These are phyloP conservation scores for Luffa aegyptiaca DNA, from an alignment of 306 rosid genomes.

Conservation along the genomic window DNA sequence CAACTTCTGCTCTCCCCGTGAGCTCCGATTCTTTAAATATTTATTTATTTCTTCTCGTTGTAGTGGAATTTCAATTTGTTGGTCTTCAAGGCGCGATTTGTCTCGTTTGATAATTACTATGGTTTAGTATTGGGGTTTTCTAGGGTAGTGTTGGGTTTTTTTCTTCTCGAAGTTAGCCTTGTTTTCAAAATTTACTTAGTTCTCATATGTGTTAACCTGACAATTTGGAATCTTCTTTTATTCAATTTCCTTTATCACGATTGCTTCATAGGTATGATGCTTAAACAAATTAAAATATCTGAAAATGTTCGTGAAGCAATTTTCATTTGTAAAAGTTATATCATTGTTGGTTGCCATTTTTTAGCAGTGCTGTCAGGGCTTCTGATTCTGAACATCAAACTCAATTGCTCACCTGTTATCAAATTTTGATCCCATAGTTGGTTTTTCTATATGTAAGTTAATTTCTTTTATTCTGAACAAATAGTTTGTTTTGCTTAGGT, in stretches of 20 bases:
- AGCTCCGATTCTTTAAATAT: background rate
- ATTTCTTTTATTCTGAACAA: background rate
- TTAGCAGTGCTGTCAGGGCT: background rate
- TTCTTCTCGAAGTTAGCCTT: background rate
- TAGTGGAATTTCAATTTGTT: background rate
- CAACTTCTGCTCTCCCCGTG: constrained; percentile 52
- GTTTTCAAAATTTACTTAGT: background rate
- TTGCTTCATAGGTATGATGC: background rate
- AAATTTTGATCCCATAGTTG: background rate
- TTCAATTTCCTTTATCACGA: background rate
- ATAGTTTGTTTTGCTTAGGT: constrained; percentile 25
- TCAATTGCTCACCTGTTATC: background rate
- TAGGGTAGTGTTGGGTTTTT: background rate
- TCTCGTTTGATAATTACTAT: background rate
- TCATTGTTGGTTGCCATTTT: background rate
- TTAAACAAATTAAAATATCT: background rate
- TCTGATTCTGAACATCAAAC: background rate
- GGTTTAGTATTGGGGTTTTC: background rate
- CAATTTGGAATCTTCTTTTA: background rate
- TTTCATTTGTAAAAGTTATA: background rate
- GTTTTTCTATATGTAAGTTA: background rate
- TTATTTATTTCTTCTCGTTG: background rate
- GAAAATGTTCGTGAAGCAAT: background rate
- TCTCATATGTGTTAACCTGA: background rate
- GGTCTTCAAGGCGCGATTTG: background rate